Conservation (phyloP, 129 eudicot genomes). For the Pittosporum tobira region DNA sequence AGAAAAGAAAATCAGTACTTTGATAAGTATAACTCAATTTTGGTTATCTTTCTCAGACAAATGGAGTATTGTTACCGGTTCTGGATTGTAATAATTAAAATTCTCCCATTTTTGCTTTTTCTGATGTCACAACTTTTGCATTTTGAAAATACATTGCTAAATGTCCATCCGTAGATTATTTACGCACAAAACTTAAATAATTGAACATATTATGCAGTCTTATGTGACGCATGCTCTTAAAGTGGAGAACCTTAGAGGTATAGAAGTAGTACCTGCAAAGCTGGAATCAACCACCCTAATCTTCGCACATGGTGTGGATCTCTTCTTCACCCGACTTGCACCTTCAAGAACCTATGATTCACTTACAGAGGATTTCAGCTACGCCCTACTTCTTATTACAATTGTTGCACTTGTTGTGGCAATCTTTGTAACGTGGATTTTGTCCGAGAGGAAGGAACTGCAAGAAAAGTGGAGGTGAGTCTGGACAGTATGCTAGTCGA, state of each 20-base stretch:
- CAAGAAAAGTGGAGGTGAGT: conserved; percentile 92
- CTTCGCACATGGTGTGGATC: conserved; percentile 87
- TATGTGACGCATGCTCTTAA: conserved; percentile 79
- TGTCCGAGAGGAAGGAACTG: conserved; percentile 89
- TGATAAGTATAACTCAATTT: too few relatives aligned
- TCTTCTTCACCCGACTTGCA: conserved; percentile 82
- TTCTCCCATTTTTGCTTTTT: background rate
- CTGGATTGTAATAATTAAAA: too few relatives aligned
- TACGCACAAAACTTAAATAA: background rate
- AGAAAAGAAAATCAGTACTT: too few relatives aligned
- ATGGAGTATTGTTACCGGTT: too few relatives aligned
- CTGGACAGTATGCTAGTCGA: background rate
- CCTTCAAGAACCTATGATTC: conserved; percentile 97
- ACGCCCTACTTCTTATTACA: conserved; percentile 79
- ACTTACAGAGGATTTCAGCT: conserved; percentile 94
- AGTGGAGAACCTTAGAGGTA: conserved; percentile 93
- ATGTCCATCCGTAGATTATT: too few relatives aligned
- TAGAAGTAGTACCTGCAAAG: conserved; percentile 78
- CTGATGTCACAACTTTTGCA: too few relatives aligned
- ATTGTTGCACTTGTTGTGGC: conserved; percentile 80
- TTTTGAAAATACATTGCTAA: too few relatives aligned
- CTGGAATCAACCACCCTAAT: conserved; percentile 89
- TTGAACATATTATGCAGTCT: conserved; percentile 45
- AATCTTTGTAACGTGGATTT: conserved; percentile 84
- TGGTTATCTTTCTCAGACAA: too few relatives aligned